phyloP scores from a whole-genome alignment of 805 yeast genomes.

The Saccharomycopsis fibuligera region DNA sequence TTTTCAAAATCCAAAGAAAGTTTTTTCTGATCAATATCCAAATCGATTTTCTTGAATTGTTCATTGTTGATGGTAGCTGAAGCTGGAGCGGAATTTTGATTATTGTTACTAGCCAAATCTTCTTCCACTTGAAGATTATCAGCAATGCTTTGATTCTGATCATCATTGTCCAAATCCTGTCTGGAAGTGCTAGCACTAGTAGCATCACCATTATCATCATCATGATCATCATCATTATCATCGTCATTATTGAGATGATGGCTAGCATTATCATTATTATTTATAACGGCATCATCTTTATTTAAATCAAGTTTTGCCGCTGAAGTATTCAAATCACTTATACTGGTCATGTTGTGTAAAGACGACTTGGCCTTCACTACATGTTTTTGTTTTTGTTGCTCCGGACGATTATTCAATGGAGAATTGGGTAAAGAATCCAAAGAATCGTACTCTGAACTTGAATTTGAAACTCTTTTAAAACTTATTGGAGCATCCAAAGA shows the following conservation, averaged over 20 bases:
- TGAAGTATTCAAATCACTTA: conserved; percentile 15
- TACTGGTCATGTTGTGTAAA: conserved; percentile 20
- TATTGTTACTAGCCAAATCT: neutral
- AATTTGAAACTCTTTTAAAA: conserved; percentile 36
- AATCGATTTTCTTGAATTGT: conserved; percentile 16
- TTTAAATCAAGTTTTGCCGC: conserved; percentile 36
- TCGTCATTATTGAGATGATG: neutral
- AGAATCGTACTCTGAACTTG: conserved; percentile 24
- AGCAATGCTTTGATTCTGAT: neutral
- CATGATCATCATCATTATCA: neutral
- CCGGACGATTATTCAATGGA: neutral
- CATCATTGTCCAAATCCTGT: neutral
- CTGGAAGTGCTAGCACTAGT: neutral
- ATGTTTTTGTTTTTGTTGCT: neutral
- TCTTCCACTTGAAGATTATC: neutral
- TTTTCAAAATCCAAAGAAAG: conserved; percentile 21
- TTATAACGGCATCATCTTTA: neutral
- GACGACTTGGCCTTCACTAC: conserved; percentile 16
- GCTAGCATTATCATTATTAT: neutral
- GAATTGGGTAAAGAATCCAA: conserved; percentile 15
- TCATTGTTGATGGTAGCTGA: no score
- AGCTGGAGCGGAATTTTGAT: neutral
- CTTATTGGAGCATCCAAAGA: conserved; percentile 36
- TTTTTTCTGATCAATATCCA: conserved; percentile 18
- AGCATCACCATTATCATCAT: neutral